These are phyloP conservation scores for Kluyveromyces aestuarii DNA, from an alignment of 805 yeast species.

Conservation along the genomic window DNA sequence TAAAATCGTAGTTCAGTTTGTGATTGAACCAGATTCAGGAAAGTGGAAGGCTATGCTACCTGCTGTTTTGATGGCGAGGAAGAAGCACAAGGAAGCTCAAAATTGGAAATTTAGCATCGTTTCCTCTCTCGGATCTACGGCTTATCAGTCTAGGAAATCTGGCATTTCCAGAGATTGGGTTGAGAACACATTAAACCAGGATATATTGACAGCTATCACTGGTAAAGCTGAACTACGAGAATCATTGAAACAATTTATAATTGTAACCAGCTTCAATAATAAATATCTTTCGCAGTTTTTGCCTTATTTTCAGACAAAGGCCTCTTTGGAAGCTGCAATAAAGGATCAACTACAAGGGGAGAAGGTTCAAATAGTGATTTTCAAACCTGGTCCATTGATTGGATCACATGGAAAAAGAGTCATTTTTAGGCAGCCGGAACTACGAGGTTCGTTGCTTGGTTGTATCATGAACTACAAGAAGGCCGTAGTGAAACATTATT, in stretches of 20 bases:
- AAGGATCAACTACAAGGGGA: conserved; percentile 7
- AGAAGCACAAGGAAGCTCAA: neutral
- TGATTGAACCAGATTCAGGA: conserved; percentile 6
- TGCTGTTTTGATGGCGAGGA: conserved; percentile 6
- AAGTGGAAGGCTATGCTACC: conserved; percentile 11
- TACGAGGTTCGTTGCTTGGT: conserved; percentile 12
- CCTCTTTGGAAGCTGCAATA: conserved; percentile 9
- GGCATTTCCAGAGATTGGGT: conserved; percentile 10
- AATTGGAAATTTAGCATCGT: conserved; percentile 1
- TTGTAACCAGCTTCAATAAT: conserved; percentile 20
- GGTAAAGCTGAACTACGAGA: conserved; percentile 4
- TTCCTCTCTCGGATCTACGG: conserved; percentile 14
- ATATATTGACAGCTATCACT: conserved; percentile 9
- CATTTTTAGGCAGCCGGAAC: conserved; percentile 6
- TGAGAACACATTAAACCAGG: conserved; percentile 14
- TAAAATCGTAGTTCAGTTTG: neutral
- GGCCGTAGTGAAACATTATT: neutral
- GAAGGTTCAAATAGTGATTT: conserved; percentile 9
- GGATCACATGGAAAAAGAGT: conserved; percentile 15
- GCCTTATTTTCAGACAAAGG: conserved; percentile 15
- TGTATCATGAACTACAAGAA: conserved; percentile 7
- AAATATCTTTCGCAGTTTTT: conserved; percentile 9
- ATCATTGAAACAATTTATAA: conserved; percentile 9
- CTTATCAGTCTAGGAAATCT: conserved; percentile 5
- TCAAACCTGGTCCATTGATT: conserved; percentile 24